Percentiles rank a stretch among this genome's conserved stretches.
phyloP scores from a whole-genome alignment of 2,329 filamentous ascomycete genomes.

The Botrytis fragariae region DNA sequence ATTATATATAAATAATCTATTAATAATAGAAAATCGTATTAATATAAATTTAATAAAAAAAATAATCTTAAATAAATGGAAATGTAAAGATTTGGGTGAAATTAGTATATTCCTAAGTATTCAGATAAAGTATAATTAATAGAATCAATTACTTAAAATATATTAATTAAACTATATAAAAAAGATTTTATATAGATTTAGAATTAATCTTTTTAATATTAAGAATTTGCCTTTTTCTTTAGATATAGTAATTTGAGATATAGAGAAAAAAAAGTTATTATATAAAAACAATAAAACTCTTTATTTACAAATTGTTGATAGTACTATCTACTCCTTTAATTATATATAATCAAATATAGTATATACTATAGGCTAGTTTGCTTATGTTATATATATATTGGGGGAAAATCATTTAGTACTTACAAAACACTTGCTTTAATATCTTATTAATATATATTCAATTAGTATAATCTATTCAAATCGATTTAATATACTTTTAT shows the following conservation, averaged over 20 bases:
- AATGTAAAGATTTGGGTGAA: not conserved
- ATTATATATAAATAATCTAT: not conserved
- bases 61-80: not conserved
- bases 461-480: no score
- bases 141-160: not conserved
- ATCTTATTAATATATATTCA: not conserved
- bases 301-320: not conserved
- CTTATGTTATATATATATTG: not conserved
- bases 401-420: not conserved
- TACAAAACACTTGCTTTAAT: not conserved
- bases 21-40: not conserved
- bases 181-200: not conserved
- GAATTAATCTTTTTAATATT: not conserved
- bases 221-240: not conserved
- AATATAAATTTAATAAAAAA: not conserved
- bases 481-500: no score
- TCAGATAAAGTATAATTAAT: not conserved
- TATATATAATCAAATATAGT: not conserved
- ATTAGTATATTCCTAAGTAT: not conserved
- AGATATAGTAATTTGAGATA: no score
- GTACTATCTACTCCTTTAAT: no score
- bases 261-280: fast-evolving
- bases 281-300: not conserved
- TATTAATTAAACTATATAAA: not conserved
- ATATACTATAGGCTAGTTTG: not conserved